Conservation (phyloP, 2,329 filamentous ascomycete species). For the Diaporthe sp. region DNA sequence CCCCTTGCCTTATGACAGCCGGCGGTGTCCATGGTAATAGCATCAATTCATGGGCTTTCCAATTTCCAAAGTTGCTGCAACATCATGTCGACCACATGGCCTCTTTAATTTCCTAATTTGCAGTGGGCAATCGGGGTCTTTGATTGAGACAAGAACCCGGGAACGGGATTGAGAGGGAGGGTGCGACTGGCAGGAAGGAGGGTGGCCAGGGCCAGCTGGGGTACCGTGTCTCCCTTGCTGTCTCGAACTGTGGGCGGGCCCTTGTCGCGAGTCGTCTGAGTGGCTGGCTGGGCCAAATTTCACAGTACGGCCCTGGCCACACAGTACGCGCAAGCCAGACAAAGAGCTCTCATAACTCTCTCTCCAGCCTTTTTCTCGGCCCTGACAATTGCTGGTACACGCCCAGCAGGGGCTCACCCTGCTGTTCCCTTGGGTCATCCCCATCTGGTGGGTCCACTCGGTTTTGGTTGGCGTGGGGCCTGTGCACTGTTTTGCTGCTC, state of each 20-base stretch:
- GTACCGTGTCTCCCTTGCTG: conserved; percentile 25
- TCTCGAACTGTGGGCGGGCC: conserved; percentile 23
- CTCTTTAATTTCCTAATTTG: conserved; percentile 26
- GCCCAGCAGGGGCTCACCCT: conserved; percentile 20
- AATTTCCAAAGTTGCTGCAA: conserved; percentile 17
- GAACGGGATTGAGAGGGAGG: conserved; percentile 10
- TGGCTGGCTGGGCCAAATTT: conserved; percentile 19
- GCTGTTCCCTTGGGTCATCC: conserved; percentile 3
- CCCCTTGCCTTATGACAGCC: conserved; percentile 10
- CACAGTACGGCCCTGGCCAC: not conserved
- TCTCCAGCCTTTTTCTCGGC: conserved; percentile 18
- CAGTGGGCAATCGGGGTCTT: conserved; percentile 20
- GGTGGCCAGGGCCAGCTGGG: not conserved
- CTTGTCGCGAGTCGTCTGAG: conserved; percentile 22
- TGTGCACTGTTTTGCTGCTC: conserved; percentile 30
- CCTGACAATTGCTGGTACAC: conserved; percentile 22
- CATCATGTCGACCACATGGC: conserved; percentile 23
- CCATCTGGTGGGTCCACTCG: conserved; percentile 25
- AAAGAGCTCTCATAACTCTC: no score
- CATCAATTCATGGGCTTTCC: conserved; percentile 11
- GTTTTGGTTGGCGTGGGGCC: conserved; percentile 27
- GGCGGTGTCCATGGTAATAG: conserved; percentile 14
- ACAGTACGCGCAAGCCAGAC: not conserved
- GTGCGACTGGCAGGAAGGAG: not conserved
- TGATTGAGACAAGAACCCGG: conserved; percentile 23